Percentiles rank a stretch among this genome's conserved stretches.
Conservation (phyloP, 192 early-diverging fungal species). For the Dissophora globulifera region DNA sequence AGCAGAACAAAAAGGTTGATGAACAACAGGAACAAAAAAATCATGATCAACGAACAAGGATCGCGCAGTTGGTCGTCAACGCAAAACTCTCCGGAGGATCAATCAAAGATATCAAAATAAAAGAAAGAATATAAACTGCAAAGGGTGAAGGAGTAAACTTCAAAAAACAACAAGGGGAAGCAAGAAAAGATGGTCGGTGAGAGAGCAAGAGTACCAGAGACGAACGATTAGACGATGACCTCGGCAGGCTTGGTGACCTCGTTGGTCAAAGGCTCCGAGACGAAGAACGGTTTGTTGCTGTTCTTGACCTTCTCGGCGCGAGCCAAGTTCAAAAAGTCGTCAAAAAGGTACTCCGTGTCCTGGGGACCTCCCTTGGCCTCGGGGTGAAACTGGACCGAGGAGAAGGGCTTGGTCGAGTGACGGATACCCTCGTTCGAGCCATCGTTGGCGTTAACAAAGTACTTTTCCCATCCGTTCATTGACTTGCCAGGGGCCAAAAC, state of each 20-base stretch:
- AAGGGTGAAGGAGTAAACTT: not conserved
- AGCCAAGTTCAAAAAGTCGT: slow-evolving; percentile 77
- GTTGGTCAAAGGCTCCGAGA: slow-evolving; percentile 27
- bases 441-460: slow-evolving; percentile 96
- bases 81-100: slow-evolving; percentile 3
- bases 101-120: slow-evolving; percentile 2
- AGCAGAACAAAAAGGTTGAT: slow-evolving; percentile 7
- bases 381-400: slow-evolving; percentile 95
- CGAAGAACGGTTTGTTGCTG: slow-evolving; percentile 34
- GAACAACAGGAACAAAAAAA: slow-evolving; percentile 10
- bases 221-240: slow-evolving; percentile 40
- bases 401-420: slow-evolving; percentile 76
- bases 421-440: slow-evolving; percentile 94
- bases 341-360: slow-evolving; percentile 93
- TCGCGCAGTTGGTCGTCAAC: slow-evolving; percentile 44
- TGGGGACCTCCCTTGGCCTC: slow-evolving; percentile 94
- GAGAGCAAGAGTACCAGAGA: too few relatives aligned
- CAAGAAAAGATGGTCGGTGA: slow-evolving; percentile 9
- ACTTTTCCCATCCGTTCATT: slow-evolving; percentile 85
- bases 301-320: slow-evolving; percentile 66
- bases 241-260: slow-evolving; percentile 27
- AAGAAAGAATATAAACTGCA: not conserved
- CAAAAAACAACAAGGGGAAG: slow-evolving; percentile 10
- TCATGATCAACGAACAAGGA: slow-evolving; percentile 1
- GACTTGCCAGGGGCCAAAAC: slow-evolving; percentile 76